phyloP scores from a whole-genome alignment of 805 yeast genomes.

The Candida awuae region DNA sequence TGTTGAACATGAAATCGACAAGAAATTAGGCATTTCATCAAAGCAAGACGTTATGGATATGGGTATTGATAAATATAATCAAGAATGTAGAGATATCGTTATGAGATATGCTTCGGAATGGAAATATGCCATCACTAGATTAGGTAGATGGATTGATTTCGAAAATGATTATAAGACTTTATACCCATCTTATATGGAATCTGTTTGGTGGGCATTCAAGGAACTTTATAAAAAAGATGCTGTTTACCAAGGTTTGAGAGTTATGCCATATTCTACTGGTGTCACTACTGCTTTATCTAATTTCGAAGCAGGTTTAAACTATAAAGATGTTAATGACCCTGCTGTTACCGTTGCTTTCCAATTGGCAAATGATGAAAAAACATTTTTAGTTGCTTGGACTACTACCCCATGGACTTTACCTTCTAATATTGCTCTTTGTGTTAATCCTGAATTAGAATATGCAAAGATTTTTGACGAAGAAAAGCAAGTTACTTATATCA shows the following conservation, averaged over 20 bases:
- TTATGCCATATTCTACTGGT: slow-evolving; percentile 98
- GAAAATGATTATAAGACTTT: slow-evolving; percentile 97
- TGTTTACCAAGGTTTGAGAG: slow-evolving; percentile 92
- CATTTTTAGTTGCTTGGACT: slow-evolving; percentile 93
- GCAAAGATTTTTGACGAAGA: slow-evolving; percentile 89
- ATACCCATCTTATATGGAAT: slow-evolving; percentile 95
- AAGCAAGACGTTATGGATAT: slow-evolving; percentile 89
- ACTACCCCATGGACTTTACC: slow-evolving; percentile 99
- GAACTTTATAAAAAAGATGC: slow-evolving; percentile 76
- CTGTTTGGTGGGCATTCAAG: slow-evolving; percentile 98
- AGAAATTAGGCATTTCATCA: slow-evolving; percentile 85
- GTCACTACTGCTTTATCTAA: slow-evolving; percentile 93
- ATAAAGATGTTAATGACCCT: slow-evolving; percentile 95
- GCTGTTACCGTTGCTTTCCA: slow-evolving; percentile 91
- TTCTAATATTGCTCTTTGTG: slow-evolving; percentile 85
- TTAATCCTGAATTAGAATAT: slow-evolving; percentile 84
- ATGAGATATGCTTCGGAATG: slow-evolving; percentile 96
- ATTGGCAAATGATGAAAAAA: slow-evolving; percentile 68
- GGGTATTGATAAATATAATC: slow-evolving; percentile 92
- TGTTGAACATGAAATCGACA: slow-evolving; percentile 97
- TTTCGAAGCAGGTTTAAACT: slow-evolving; percentile 97
- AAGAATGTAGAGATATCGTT: slow-evolving; percentile 92
- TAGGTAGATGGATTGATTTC: slow-evolving; percentile 99
- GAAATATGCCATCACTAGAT: slow-evolving; percentile 86
- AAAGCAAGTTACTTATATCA: slow-evolving; percentile 68